Percentiles rank a stretch among this genome's conserved stretches.
These are phyloP conservation scores for Papiliotrema laurentii DNA, from an alignment of 1,284 basidiomycete genomes.

Conservation along the genomic window DNA sequence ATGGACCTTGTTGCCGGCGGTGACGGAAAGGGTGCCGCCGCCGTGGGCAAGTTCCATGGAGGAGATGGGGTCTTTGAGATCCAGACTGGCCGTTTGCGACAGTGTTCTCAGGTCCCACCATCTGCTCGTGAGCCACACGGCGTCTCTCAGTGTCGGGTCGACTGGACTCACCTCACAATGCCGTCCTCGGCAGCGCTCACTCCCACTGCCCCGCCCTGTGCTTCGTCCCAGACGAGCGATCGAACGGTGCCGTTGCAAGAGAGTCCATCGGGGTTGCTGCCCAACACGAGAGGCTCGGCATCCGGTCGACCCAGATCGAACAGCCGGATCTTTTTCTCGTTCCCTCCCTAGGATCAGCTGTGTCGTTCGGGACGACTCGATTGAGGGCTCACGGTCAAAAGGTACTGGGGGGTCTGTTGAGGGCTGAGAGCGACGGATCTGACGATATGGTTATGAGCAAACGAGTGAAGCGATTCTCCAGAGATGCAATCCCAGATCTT, in stretches of 20 bases:
- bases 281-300: conserved; percentile 75
- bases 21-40: conserved; percentile 81
- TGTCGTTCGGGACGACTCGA: neutral
- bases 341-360: conserved; percentile 64
- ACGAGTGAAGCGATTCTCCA: conserved; percentile 81
- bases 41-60: conserved; percentile 88
- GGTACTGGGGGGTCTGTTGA: conserved; percentile 43
- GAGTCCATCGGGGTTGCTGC: conserved; percentile 55
- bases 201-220: conserved; percentile 62
- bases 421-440: conserved; percentile 76
- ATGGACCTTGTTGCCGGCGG: conserved; percentile 84
- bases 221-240: conserved; percentile 85
- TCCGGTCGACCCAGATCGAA: conserved; percentile 82
- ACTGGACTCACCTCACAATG: conserved; percentile 70
- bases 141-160: neutral
- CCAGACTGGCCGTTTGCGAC: conserved; percentile 63
- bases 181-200: conserved; percentile 92
- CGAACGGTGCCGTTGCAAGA: conserved; percentile 82
- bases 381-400: conserved; percentile 39
- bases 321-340: conserved; percentile 95
- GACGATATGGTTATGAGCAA: conserved; percentile 97
- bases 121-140: conserved; percentile 49
- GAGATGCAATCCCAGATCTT: conserved; percentile 98
- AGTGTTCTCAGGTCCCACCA: conserved; percentile 95
- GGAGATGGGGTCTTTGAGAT: conserved; percentile 74